Evolutionary conservation across 176 grass and related monocot genomes (phyloP).

Genomic region (Oryza brachyantha): DNA sequence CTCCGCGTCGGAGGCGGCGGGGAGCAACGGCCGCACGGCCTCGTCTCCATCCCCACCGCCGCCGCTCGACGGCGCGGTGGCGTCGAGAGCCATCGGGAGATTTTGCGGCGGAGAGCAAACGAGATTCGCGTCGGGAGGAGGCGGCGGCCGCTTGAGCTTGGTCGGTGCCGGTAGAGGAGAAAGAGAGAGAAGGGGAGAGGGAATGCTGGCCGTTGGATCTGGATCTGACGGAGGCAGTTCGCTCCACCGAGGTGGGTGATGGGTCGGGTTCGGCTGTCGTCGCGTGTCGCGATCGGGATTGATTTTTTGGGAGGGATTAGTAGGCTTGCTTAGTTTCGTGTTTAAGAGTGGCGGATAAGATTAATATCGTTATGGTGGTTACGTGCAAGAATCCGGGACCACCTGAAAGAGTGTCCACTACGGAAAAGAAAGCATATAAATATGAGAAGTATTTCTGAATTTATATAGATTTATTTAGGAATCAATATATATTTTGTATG

Average conservation of each 20-base stretch:
- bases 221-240: constrained; percentile 9
- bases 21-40: constrained; percentile 35
- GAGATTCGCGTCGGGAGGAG: neutral
- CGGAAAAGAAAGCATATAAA: neutral
- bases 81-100: constrained; percentile 32
- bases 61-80: constrained; percentile 9
- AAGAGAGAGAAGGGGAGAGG: neutral
- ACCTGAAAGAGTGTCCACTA: neutral
- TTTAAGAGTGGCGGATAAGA: neutral
- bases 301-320: neutral
- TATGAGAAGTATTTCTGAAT: too few species aligned
- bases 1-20: neutral
- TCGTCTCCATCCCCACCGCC: neutral
- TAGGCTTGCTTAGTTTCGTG: neutral
- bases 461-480: too few species aligned
- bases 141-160: neutral
- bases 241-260: too few species aligned
- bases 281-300: neutral
- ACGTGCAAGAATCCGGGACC: neutral
- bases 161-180: constrained; percentile 9
- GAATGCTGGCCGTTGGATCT: constrained; percentile 8
- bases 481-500: too few species aligned
- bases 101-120: neutral
- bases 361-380: neutral
- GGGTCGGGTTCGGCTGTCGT: neutral